phyloP scores from a whole-genome alignment of 2,329 filamentous ascomycete genomes.

The Cladorrhinum sp. region DNA sequence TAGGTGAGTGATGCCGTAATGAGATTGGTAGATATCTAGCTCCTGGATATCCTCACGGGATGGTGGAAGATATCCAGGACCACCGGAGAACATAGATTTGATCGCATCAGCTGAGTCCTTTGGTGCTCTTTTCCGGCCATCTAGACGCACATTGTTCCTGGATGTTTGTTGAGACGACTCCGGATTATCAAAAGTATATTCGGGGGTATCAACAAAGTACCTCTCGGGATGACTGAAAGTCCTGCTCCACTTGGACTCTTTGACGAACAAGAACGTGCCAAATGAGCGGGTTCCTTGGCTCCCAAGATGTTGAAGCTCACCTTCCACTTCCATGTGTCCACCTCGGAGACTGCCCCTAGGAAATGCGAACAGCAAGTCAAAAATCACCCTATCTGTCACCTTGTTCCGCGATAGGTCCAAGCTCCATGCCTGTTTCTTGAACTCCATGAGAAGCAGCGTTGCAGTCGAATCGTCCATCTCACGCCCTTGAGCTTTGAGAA shows the following conservation, averaged over 20 bases:
- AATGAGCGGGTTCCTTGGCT: constrained; percentile 34
- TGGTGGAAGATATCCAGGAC: constrained; percentile 13
- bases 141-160: constrained; percentile 33
- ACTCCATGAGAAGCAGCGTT: constrained; percentile 34
- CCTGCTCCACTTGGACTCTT: constrained; percentile 47
- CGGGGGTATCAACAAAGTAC: constrained; percentile 49
- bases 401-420: constrained; percentile 53
- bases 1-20: constrained; percentile 51
- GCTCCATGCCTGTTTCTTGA: constrained; percentile 50
- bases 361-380: constrained; percentile 28
- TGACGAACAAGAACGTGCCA: constrained; percentile 44
- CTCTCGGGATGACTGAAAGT: constrained; percentile 45
- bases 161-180: constrained; percentile 21
- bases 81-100: constrained; percentile 32
- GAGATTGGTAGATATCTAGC: constrained; percentile 27
- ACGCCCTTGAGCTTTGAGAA: constrained; percentile 50
- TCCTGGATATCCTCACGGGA: constrained; percentile 20
- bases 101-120: constrained; percentile 35
- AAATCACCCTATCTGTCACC: constrained; percentile 45
- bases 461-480: constrained; percentile 44
- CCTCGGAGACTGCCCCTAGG: constrained; percentile 27
- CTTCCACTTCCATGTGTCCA: constrained; percentile 44
- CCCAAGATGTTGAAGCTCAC: constrained; percentile 35
- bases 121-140: constrained; percentile 33
- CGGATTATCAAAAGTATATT: constrained; percentile 31